Evolutionary conservation across 179 eudicot species (phyloP).

Genomic region (Spergularia azorica): DNA sequence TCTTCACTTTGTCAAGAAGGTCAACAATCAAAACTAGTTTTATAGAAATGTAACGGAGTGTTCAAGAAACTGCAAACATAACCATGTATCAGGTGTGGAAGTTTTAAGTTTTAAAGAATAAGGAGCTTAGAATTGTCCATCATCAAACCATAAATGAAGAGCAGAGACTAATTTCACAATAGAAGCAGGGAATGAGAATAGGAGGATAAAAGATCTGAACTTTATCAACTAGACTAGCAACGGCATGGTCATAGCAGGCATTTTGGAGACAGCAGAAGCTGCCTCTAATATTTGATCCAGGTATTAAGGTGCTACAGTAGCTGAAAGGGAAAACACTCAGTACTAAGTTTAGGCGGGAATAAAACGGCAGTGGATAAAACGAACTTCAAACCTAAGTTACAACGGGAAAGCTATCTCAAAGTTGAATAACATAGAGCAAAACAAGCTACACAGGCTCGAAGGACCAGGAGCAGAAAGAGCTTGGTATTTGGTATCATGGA

Average conservation of each 20-base stretch:
- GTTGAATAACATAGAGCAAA: conserved; percentile 28
- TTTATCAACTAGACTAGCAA: neutral
- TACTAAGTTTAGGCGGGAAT: conserved; percentile 28
- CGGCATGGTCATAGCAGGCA: neutral
- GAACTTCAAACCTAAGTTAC: conserved; percentile 33
- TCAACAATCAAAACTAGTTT: too few species aligned
- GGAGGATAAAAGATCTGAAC: neutral
- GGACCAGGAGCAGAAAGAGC: conserved; percentile 56
- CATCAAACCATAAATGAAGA: neutral
- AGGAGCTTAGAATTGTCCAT: neutral
- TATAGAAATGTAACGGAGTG: too few species aligned
- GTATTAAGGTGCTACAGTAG: conserved; percentile 20
- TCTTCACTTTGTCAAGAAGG: too few species aligned
- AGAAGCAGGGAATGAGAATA: neutral
- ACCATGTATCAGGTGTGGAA: too few species aligned
- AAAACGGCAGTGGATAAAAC: conserved; percentile 23
- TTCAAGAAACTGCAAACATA: too few species aligned
- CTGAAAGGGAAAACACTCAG: conserved; percentile 30
- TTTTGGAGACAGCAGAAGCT: conserved; percentile 19
- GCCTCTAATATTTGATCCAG: conserved; percentile 11
- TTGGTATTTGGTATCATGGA: conserved; percentile 69
- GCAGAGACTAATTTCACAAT: neutral
- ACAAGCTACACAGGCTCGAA: conserved; percentile 54
- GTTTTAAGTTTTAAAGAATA: too few species aligned
- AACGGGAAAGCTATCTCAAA: conserved; percentile 19